These are phyloP conservation scores for Dendrostoma leiphaemia DNA, from an alignment of 2,329 filamentous ascomycete genomes.

Conservation along the genomic window DNA sequence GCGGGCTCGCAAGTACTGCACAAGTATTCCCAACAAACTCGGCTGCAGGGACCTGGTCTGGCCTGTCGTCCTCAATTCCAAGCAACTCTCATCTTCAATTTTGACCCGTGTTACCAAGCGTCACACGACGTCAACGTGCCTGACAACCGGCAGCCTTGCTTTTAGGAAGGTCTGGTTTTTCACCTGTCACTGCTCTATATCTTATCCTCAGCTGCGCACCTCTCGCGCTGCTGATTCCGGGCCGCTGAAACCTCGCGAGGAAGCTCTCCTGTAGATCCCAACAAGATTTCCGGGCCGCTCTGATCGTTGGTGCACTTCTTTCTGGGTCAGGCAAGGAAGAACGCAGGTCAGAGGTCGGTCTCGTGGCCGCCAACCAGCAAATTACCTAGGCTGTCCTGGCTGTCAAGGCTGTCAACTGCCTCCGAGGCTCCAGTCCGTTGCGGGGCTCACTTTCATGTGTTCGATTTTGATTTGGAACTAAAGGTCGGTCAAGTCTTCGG, in stretches of 20 bases:
- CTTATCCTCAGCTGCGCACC: not conserved
- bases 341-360: slow-evolving; percentile 10
- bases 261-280: slow-evolving; percentile 15
- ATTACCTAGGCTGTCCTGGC: not conserved
- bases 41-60: too few species aligned
- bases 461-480: not conserved
- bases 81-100: not conserved
- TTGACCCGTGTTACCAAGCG: not conserved
- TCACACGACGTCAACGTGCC: slow-evolving; percentile 7
- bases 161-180: not conserved
- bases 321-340: too few species aligned
- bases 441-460: slow-evolving; percentile 5
- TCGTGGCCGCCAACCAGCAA: not conserved
- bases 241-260: slow-evolving; percentile 2
- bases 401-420: slow-evolving; percentile 4
- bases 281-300: slow-evolving; percentile 12
- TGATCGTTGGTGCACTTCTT: too few species aligned
- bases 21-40: not conserved
- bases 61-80: too few species aligned
- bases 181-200: not conserved
- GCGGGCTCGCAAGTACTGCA: not conserved
- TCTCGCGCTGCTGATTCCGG: slow-evolving; percentile 1
- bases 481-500: slow-evolving; percentile 2
- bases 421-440: slow-evolving; percentile 7
- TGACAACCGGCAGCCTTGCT: not conserved